Base-by-base conservation (phyloP, 805 yeast genomes). In the Wickerhamiella bombiphila region DNA sequence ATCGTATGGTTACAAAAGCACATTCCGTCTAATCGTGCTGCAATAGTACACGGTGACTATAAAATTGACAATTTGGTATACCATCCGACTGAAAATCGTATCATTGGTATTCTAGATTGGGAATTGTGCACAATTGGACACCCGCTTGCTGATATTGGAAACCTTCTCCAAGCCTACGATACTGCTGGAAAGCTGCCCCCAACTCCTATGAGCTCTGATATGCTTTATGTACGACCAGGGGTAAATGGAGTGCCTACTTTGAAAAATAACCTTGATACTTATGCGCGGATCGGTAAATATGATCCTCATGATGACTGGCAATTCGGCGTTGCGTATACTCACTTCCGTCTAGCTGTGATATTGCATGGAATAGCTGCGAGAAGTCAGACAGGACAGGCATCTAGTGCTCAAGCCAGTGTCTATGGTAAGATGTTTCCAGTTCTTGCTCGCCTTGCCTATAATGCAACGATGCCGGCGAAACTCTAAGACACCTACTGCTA, bases 101-200 rank as follows among this genome's bases (percentile, higher is more conserved):
- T 73, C 2, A 55, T 67, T 35, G 77, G 78, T 0, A 69, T 74
- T 2, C 57, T 74, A 30, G 80, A 74, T 49, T 74, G 80, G 80
- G 80, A 74, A 50, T 55, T 74, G 29, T 71, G 77, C 44, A 74
- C 80, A 0, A 58, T 70, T 40, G 80, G 80, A 0, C 76, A 73
- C 45, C 80, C 80, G 1, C 52, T 73, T 32, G 73, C 75, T 42
- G 80, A 74, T 46, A 55, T 74, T 22, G 69, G 76, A 14, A 74
- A 74, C 48, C 58, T 72, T 21, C 55, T 74, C 19, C 76, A 70
- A 48, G 74, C 76, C 9, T 72, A 64, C 48, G 30, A 28, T 13
- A n/a, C n/a, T n/a, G n/a, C n/a, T n/a, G 26, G 26, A 13, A 62
- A 59, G 32, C 49, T 70, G 40, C 69, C 76, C 0, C 47, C 51